Evolutionary conservation across 805 yeast genomes (phyloP), one percentile per base, ranked within the genome.

Genomic region (Teunomyces stri): DNA sequence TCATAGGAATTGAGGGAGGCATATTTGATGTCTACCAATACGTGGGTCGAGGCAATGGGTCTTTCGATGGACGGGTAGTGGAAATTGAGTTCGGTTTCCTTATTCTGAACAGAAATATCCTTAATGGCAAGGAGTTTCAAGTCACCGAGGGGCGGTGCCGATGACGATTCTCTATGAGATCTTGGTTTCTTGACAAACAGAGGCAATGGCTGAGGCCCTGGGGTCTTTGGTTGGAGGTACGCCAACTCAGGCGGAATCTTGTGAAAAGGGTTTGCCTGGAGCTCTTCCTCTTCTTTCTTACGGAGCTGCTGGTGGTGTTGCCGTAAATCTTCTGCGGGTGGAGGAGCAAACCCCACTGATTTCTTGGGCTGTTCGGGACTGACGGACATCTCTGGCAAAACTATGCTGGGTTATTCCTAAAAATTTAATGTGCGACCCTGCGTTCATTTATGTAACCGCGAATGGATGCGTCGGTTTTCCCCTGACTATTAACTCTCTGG

Each of bases 1-100:
- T 87, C 95, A 43, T 79, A 71, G 2, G 92, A 87, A 55, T 83
- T 84, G 33, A 87, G 66, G 1, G 85, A 79, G 1, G 80, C 82
- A 48, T 79, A 79, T 40, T 70, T 68, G 20, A 85, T 80, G 53
- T 83, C 78, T 10, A 87, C 80, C 16, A 86, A 68, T 4, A 86
- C 57, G 44, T 74, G 72, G 54, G 72, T 69, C 27, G 70, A 59
- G 6, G 71, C 64, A 42, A 82, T 65, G 2, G 85, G 87, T 18
- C 75, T 57, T 25, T 72, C 72, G 42, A 79, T 72, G 35, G 73
- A 74, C 18, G 70, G 72, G 53, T 78, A 75, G 52, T 79, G 78
- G 59, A 82, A 82, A 30, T 80, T 79, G 55, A 83, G 71, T 42
- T 65, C 71, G 0, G 74, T 70, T 42, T 67, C 64, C 51, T 69